phyloP scores from a whole-genome alignment of 2,329 filamentous ascomycete species.

The Fusarium vanettenii region DNA sequence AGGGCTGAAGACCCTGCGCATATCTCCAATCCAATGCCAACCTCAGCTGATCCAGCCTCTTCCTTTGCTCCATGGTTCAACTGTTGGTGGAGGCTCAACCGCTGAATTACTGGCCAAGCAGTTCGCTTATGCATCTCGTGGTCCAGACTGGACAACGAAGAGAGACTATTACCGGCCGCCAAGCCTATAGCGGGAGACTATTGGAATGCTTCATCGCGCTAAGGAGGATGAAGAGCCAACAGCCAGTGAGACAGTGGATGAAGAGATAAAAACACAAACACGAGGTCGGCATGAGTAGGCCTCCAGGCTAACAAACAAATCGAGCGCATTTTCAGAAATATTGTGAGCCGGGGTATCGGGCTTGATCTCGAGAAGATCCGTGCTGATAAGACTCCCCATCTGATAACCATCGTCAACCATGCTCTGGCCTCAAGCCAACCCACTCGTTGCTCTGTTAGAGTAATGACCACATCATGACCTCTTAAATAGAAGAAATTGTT shows the following conservation, averaged over 20 bases:
- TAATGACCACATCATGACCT: background rate
- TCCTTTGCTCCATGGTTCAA: background rate
- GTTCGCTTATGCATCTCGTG: background rate
- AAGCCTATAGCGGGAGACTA: slow-evolving; percentile 17
- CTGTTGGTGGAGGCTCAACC: slow-evolving; percentile 1
- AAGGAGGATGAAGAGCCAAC: background rate
- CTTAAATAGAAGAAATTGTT: background rate
- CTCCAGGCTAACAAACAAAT: background rate
- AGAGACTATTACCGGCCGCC: slow-evolving; percentile 1
- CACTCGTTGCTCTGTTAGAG: background rate
- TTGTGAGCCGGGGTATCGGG: background rate
- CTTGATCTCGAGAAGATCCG: background rate
- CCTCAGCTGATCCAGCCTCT: background rate
- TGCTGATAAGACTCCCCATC: background rate
- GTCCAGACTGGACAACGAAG: slow-evolving; percentile 6
- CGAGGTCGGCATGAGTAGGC: background rate
- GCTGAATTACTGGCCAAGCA: background rate
- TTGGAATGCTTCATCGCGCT: background rate
- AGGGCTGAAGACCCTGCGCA: background rate
- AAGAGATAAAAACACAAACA: background rate
- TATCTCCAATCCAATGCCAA: background rate
- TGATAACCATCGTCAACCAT: background rate
- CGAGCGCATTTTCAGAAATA: background rate
- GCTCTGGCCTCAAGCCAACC: background rate
- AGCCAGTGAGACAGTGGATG: background rate